A percentile compares a stretch with the other conserved stretches of the same genome.
Evolutionary conservation across 495 filamentous ascomycete species (phyloP).

Genomic region (Penicillium arizonense): DNA sequence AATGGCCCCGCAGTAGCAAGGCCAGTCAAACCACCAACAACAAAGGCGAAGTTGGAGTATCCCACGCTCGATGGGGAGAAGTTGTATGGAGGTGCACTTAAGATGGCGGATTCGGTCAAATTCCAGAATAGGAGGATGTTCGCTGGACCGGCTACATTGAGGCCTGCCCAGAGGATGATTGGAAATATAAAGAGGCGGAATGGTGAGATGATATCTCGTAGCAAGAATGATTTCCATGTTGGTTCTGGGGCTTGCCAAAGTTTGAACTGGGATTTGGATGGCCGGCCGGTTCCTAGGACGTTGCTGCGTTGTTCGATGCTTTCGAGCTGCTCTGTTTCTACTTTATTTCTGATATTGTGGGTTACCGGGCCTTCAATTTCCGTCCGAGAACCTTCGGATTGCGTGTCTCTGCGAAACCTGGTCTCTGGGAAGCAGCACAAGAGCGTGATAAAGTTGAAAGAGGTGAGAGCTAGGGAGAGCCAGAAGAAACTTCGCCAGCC

Average conservation of each 20-base stretch:
- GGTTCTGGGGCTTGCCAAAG: constrained; percentile 39
- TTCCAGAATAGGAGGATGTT: constrained; percentile 55
- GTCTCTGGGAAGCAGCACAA: constrained; percentile 56
- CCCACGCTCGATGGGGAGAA: constrained; percentile 44
- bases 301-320: constrained; percentile 13
- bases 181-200: constrained; percentile 53
- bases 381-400: no score
- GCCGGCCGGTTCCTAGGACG: constrained; percentile 33
- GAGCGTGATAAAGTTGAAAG: constrained; percentile 38
- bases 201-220: constrained; percentile 44
- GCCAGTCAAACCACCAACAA: constrained; percentile 47
- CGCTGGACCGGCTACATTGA: constrained; percentile 49
- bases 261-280: constrained; percentile 43
- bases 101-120: constrained; percentile 53
- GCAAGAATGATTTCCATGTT: constrained; percentile 31
- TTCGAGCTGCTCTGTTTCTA: background rate
- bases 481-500: constrained; percentile 56
- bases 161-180: constrained; percentile 51
- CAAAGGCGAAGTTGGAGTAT: constrained; percentile 38
- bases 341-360: no score
- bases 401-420: constrained; percentile 33
- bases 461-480: constrained; percentile 43
- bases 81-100: constrained; percentile 51
- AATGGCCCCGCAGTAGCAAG: constrained; percentile 53
- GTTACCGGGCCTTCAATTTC: no score